Conservation (phyloP, 805 yeast species). For the Osmozyma mogii region DNA sequence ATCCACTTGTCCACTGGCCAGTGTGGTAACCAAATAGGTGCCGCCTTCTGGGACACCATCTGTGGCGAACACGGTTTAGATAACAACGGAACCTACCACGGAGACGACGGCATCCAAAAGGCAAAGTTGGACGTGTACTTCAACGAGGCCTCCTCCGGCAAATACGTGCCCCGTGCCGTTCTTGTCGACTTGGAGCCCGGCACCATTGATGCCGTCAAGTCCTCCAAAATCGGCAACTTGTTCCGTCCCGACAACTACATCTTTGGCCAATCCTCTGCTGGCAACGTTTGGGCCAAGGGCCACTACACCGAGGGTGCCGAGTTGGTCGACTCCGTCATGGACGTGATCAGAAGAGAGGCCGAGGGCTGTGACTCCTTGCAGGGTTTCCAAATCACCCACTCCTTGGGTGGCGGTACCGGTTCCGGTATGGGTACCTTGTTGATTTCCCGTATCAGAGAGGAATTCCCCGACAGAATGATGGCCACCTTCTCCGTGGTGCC, state of each 20-base stretch:
- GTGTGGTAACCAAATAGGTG: slow-evolving; percentile 98
- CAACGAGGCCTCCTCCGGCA: slow-evolving; percentile 79
- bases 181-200: slow-evolving; percentile 93
- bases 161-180: slow-evolving; percentile 91
- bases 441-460: slow-evolving; percentile 81
- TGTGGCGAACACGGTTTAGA: slow-evolving; percentile 85
- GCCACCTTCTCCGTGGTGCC: slow-evolving; percentile 93
- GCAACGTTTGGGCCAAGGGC: slow-evolving; percentile 96
- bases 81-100: slow-evolving; percentile 59
- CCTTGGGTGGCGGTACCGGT: slow-evolving; percentile 79
- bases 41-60: slow-evolving; percentile 89
- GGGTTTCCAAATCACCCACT: slow-evolving; percentile 78
- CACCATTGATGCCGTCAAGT: slow-evolving; percentile 77
- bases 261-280: slow-evolving; percentile 88
- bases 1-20: slow-evolving; percentile 96
- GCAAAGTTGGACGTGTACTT: slow-evolving; percentile 73
- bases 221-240: slow-evolving; percentile 73
- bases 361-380: slow-evolving; percentile 89
- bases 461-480: slow-evolving; percentile 93
- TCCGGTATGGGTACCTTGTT: slow-evolving; percentile 93
- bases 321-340: slow-evolving; percentile 82
- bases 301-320: slow-evolving; percentile 97
- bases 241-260: slow-evolving; percentile 91
- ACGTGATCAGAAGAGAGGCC: slow-evolving; percentile 87
- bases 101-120: slow-evolving; percentile 35